Evolutionary conservation across 2,329 filamentous ascomycete species (phyloP).

Genomic region (Lasiodiplodia sp.): DNA sequence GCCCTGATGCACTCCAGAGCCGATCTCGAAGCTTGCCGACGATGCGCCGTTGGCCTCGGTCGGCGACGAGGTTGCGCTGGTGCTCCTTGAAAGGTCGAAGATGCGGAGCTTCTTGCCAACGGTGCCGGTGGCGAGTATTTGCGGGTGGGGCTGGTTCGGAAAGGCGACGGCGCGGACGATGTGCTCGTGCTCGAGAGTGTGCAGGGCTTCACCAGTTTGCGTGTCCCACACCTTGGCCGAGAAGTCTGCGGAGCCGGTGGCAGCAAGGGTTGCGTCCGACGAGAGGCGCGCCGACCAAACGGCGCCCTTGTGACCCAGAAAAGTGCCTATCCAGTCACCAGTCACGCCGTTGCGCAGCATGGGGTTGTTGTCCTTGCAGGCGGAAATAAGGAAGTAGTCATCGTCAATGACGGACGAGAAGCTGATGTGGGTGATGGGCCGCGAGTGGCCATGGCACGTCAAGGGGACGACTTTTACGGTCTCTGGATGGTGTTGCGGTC

Average conservation of each 20-base stretch:
- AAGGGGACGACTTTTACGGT: constrained; percentile 76
- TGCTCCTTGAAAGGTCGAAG: constrained; percentile 78
- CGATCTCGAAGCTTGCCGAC: constrained; percentile 83
- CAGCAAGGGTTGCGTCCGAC: constrained; percentile 84
- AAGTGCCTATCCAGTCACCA: constrained; percentile 97
- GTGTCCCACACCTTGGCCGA: constrained; percentile 98
- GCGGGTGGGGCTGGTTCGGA: constrained; percentile 74
- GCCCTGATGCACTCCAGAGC: constrained; percentile 79
- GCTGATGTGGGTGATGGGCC: constrained; percentile 87
- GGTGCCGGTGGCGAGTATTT: constrained; percentile 86
- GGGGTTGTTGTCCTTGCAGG: constrained; percentile 98
- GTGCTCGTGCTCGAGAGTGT: constrained; percentile 88
- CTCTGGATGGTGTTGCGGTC: constrained; percentile 36
- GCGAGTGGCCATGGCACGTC: constrained; percentile 93
- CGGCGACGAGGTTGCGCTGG: constrained; percentile 38
- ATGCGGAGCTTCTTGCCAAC: constrained; percentile 96
- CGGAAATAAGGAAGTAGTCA: constrained; percentile 91
- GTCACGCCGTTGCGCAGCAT: constrained; percentile 97
- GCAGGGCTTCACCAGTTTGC: constrained; percentile 86
- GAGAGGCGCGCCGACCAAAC: constrained; percentile 96
- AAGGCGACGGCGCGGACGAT: constrained; percentile 96
- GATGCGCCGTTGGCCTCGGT: constrained; percentile 48
- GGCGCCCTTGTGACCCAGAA: constrained; percentile 96
- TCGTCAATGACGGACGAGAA: constrained; percentile 86
- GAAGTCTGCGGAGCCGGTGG: constrained; percentile 95